Conservation (phyloP, 2,329 filamentous ascomycete genomes). For the Coniella vitis region DNA sequence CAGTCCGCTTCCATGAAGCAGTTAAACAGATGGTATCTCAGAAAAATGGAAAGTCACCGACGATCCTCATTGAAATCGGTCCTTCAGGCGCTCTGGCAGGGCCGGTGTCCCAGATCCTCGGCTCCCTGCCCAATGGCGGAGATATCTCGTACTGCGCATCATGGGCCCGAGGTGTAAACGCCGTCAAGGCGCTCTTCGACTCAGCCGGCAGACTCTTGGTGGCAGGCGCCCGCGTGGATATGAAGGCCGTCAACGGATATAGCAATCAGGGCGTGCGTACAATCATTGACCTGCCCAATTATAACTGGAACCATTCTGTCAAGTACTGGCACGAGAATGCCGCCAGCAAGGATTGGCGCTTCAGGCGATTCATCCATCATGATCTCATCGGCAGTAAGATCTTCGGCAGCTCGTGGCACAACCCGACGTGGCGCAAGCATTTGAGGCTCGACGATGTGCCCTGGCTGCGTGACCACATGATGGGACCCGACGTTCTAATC, state of each 20-base stretch:
- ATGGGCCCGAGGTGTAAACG: constrained; percentile 14
- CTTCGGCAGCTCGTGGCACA: background rate
- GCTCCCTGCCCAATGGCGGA: constrained; percentile 12
- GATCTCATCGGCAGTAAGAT: constrained; percentile 10
- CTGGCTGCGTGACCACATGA: constrained; percentile 34
- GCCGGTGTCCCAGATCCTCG: constrained; percentile 20
- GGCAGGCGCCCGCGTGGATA: constrained; percentile 14
- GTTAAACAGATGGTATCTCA: constrained; percentile 10
- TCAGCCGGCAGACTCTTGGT: constrained; percentile 20
- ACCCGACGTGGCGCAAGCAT: constrained; percentile 5
- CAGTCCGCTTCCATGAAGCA: constrained; percentile 23
- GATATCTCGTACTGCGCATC: constrained; percentile 6
- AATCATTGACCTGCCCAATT: constrained; percentile 22
- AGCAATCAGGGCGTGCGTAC: background rate
- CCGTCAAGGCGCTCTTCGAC: constrained; percentile 16
- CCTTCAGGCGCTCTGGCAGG: constrained; percentile 19
- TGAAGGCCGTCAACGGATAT: background rate
- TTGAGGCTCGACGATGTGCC: constrained; percentile 3
- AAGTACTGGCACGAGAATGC: constrained; percentile 6
- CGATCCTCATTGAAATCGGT: constrained; percentile 22
- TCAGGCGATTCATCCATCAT: constrained; percentile 1
- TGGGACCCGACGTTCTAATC: constrained; percentile 36
- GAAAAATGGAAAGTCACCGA: constrained; percentile 1
- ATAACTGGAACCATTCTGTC: constrained; percentile 21
- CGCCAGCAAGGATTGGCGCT: constrained; percentile 3